Evolutionary conservation across 108 stramenopile genomes (phyloP).

Genomic region (Fragilaria crotonensis): DNA sequence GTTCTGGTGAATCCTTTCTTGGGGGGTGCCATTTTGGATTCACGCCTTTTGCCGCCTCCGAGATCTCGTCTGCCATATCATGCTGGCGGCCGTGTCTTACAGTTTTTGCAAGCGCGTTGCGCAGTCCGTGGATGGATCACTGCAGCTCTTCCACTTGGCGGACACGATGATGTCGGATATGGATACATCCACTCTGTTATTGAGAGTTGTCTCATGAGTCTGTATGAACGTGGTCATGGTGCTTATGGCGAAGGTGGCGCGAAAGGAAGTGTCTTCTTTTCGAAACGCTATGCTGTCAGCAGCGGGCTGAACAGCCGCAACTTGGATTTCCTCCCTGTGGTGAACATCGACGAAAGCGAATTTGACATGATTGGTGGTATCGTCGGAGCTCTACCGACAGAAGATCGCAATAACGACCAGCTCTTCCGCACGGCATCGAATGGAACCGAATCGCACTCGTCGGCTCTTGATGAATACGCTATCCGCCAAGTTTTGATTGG

Average conservation of each 20-base stretch:
- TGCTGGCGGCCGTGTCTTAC: slow-evolving; percentile 59
- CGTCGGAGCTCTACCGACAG: slow-evolving; percentile 55
- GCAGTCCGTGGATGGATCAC: slow-evolving; percentile 77
- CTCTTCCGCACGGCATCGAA: slow-evolving; percentile 79
- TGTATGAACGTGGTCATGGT: slow-evolving; percentile 82
- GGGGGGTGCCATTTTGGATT: slow-evolving; percentile 80
- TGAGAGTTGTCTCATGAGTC: slow-evolving; percentile 72
- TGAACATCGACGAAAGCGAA: slow-evolving; percentile 67
- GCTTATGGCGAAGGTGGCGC: slow-evolving; percentile 76
- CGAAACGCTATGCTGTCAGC: slow-evolving; percentile 60
- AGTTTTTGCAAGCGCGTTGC: slow-evolving; percentile 76
- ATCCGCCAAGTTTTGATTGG: slow-evolving; percentile 62
- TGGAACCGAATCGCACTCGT: slow-evolving; percentile 84
- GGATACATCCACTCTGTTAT: slow-evolving; percentile 66
- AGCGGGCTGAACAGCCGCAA: slow-evolving; percentile 77
- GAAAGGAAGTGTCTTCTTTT: slow-evolving; percentile 55
- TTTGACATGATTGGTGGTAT: slow-evolving; percentile 52
- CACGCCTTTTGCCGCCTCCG: slow-evolving; percentile 60
- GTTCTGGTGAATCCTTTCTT: slow-evolving; percentile 71
- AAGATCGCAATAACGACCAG: slow-evolving; percentile 80
- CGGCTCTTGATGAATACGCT: slow-evolving; percentile 69
- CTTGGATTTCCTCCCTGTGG: slow-evolving; percentile 74
- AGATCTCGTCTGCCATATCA: slow-evolving; percentile 66
- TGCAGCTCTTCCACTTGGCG: slow-evolving; percentile 64
- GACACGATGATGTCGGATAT: slow-evolving; percentile 72